Evolutionary conservation across 163 green algal genomes (phyloP).

Genomic region (Chlorella variabilis): DNA sequence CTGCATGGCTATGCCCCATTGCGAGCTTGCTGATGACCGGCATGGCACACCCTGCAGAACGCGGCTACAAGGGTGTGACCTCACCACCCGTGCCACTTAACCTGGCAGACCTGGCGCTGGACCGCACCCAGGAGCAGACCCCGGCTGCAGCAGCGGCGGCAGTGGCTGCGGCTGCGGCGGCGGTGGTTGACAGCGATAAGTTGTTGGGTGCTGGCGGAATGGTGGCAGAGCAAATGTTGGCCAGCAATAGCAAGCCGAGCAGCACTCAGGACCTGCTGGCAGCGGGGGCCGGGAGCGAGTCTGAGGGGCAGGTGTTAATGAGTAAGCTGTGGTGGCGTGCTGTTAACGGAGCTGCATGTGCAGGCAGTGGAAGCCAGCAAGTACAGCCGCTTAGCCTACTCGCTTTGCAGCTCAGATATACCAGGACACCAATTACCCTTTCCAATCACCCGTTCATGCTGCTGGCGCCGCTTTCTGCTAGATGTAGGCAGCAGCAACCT

Average conservation of each 20-base stretch:
- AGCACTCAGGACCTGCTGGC: background rate
- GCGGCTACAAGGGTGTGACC: conserved; percentile 67
- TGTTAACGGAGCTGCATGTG: too few species aligned
- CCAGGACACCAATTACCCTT: too few species aligned
- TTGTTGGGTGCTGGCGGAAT: too few species aligned
- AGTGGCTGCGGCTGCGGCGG: background rate
- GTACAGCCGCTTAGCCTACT: too few species aligned
- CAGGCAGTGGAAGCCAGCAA: too few species aligned
- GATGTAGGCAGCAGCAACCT: conserved; percentile 41
- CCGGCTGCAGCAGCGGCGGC: background rate
- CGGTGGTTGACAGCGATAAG: background rate
- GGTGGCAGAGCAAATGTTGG: background rate
- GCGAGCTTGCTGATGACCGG: background rate
- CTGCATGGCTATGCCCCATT: background rate
- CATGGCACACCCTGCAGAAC: conserved; percentile 48
- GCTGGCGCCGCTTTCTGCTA: too few species aligned
- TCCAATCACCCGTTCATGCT: too few species aligned
- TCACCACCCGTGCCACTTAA: conserved; percentile 73
- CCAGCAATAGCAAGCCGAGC: background rate
- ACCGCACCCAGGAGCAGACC: conserved; percentile 6
- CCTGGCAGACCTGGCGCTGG: conserved; percentile 64
- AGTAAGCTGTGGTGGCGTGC: background rate
- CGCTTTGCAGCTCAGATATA: too few species aligned
- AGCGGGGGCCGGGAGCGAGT: background rate
- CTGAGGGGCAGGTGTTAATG: background rate